Percentiles rank a stretch among this genome's conserved stretches.
Conservation (phyloP, 768 basidiomycete genomes). For the Xerocomellus intermedius region DNA sequence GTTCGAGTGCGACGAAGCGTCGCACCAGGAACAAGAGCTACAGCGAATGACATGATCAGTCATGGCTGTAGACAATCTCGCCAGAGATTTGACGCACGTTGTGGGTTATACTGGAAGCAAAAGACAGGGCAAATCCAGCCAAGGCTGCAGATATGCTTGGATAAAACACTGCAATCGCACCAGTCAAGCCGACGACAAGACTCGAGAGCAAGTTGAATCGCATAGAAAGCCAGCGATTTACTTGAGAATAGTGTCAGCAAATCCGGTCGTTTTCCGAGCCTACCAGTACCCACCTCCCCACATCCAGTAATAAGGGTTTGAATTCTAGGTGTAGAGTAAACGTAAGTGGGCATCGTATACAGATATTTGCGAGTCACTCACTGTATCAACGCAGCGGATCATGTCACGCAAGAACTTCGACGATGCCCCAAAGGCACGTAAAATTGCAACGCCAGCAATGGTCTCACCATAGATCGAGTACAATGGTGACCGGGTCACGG, state of each 20-base stretch:
- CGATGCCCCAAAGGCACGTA: slow-evolving; percentile 86
- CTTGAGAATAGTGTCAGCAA: slow-evolving; percentile 35
- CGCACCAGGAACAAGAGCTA: slow-evolving; percentile 69
- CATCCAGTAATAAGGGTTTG: slow-evolving; percentile 87
- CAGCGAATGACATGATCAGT: slow-evolving; percentile 18
- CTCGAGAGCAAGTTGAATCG: slow-evolving; percentile 83
- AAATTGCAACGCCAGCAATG: slow-evolving; percentile 49
- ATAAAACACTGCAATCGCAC: slow-evolving; percentile 60
- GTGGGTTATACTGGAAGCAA: slow-evolving; percentile 70
- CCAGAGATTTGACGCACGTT: slow-evolving; percentile 43
- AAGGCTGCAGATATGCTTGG: slow-evolving; percentile 75
- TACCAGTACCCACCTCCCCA: slow-evolving; percentile 62
- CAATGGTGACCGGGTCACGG: slow-evolving; percentile 47
- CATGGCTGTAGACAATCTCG: neutral
- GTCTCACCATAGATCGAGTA: slow-evolving; percentile 50
- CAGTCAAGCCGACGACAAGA: slow-evolving; percentile 70
- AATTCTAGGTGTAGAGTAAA: slow-evolving; percentile 36
- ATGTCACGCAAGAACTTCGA: slow-evolving; percentile 85
- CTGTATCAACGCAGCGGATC: slow-evolving; percentile 78
- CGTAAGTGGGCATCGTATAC: neutral
- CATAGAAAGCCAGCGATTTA: slow-evolving; percentile 88
- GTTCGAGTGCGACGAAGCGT: slow-evolving; percentile 84
- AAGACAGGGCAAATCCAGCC: slow-evolving; percentile 85
- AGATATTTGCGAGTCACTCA: slow-evolving; percentile 33
- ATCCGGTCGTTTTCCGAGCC: neutral